Evolutionary conservation across 78 protist species (phyloP), one percentile per base, ranked within the genome.

Genomic region (Protostelium mycophagum): DNA sequence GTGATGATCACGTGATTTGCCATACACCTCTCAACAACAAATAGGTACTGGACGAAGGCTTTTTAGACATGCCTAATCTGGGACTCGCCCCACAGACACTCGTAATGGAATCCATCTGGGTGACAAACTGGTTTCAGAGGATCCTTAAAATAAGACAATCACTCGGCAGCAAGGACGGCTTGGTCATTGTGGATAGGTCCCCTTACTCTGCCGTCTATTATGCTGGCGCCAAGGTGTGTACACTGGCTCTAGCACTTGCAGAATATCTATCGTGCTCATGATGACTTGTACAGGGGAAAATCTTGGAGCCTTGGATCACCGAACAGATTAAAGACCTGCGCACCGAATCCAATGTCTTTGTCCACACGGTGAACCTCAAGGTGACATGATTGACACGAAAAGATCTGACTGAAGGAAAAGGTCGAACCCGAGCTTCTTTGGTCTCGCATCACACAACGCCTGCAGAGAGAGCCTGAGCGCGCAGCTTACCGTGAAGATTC

Each of bases 61-160:
- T 92, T 36, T 73, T 92, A 37, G 91, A 89, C 73, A 92, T 92
- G 94, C 94, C 94, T 36, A 37, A 73, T 1, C 88, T n/a, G 63
- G 34, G 89, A 9, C 89, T 92, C n/a, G 90, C 94, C 38, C 88
- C 88, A 31, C 94, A 92, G 36, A 63, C 87, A 35, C 63, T 92
- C 28, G 89, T 88, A 28, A 92, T 92, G 94, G 94, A 92, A 34
- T 84, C 91, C 10, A 85, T 88, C 25, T 92, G 94, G 94, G 91
- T 92, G 0, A 87, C 91, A 1, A 92, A 92, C 85, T 92, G 94
- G 94, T 88, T 92, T 28, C 88, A 88, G 37, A 83, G 94, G 85
- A 29, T 92, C 35, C 28, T 92, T 36, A 83, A 63, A 36, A 90
- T 90, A 39, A 0, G 83, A 88, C 85, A 88, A 37, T 1, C 1